These are phyloP conservation scores for Grigorovia jiainica DNA, from an alignment of 805 yeast species.

Conservation along the genomic window DNA sequence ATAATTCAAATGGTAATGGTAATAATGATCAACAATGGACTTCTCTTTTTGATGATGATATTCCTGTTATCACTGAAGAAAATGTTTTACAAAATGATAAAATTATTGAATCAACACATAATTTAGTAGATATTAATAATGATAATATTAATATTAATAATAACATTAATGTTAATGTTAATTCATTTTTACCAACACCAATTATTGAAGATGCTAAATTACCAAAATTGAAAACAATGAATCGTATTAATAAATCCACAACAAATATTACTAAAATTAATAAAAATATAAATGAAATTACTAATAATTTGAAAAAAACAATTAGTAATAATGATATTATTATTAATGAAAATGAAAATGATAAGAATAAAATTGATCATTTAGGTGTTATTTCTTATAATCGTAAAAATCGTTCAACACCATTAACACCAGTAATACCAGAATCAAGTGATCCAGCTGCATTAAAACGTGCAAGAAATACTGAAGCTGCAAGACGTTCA, in stretches of 20 bases:
- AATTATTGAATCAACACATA: conserved; percentile 12
- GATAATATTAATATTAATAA: conserved; percentile 6
- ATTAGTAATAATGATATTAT: conserved; percentile 1
- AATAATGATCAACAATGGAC: conserved; percentile 44
- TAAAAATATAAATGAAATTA: background rate
- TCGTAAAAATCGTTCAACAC: conserved; percentile 64
- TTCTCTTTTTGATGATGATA: conserved; percentile 44
- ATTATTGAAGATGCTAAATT: conserved; percentile 21
- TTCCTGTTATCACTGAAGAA: conserved; percentile 32
- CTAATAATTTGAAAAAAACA: conserved; percentile 4
- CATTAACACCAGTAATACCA: conserved; percentile 61
- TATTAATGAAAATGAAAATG: background rate
- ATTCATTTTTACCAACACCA: conserved; percentile 28
- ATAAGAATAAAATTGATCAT: conserved; percentile 42
- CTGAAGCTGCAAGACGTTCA: conserved; percentile 91
- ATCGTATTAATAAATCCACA: conserved; percentile 15
- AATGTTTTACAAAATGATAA: conserved; percentile 21
- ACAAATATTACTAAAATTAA: background rate
- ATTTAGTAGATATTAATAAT: conserved; percentile 3
- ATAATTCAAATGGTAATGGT: conserved; percentile 6
- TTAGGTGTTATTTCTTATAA: conserved; percentile 69
- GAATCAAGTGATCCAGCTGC: conserved; percentile 56
- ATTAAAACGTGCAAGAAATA: conserved; percentile 88
- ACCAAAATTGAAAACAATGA: conserved; percentile 2
- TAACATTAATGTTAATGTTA: too few species aligned